Conservation (phyloP, 768 basidiomycete genomes). For the Leccinum pellstonianum region DNA sequence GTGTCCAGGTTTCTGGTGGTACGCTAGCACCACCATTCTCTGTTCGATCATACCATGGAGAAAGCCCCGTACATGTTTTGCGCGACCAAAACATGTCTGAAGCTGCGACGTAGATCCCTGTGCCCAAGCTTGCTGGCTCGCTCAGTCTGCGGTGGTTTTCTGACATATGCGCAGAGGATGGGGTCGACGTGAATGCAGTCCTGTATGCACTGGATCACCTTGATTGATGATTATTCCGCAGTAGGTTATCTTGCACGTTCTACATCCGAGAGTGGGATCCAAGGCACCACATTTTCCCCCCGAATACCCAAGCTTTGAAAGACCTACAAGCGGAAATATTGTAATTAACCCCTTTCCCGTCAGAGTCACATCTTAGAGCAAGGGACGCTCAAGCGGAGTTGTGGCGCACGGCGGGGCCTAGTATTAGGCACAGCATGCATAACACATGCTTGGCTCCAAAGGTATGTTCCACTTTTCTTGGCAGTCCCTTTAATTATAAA, state of each 20-base stretch:
- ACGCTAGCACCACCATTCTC: neutral
- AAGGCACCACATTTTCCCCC: neutral
- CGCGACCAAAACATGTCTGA: neutral
- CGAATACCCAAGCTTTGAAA: neutral
- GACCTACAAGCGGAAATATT: neutral
- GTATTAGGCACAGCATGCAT: slow-evolving; percentile 3
- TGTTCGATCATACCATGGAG: neutral
- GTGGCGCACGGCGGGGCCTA: neutral
- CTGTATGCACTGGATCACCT: neutral
- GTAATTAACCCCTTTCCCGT: neutral
- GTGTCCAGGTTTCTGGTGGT: neutral
- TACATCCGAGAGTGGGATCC: neutral
- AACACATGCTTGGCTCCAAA: neutral
- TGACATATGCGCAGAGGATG: neutral
- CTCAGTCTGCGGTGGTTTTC: neutral
- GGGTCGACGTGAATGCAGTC: slow-evolving; percentile 6
- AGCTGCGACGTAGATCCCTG: neutral
- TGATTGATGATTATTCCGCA: neutral
- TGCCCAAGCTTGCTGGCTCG: neutral
- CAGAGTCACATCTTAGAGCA: slow-evolving; percentile 2
- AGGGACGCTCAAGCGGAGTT: neutral
- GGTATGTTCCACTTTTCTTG: slow-evolving; percentile 8
- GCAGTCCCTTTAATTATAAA: neutral
- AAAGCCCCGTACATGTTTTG: neutral
- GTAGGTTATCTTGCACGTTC: neutral